Evolutionary conservation across 176 grass and related monocot genomes (phyloP), one percentile per base, ranked within the genome.

Genomic region (Puya raimondii): DNA sequence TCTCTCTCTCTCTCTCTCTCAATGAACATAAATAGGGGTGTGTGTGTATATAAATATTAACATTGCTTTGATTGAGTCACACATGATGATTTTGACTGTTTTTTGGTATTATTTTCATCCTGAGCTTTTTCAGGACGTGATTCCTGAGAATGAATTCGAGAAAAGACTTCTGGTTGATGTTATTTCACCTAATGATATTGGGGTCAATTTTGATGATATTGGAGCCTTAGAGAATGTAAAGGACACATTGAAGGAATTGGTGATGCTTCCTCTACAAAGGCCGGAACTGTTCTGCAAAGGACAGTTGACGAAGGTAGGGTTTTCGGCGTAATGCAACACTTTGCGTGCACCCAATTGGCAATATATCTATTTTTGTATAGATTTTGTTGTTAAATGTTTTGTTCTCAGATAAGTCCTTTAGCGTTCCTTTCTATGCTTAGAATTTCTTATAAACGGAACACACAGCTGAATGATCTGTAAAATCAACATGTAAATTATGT

Each of bases 301-400:
- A 64, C 95, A 99, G 70, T 73, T 99, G 72, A 99, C 95, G 11
- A 99, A 99, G 95, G 95, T 99, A 76, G 2, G 25, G 73, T 10
- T 61, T 61, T 17, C 14, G 3, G 17, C 56, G 22, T 61, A 42
- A 42, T 42, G 33, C 33, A 42, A 42, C 33, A 42, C 5, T 42
- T 23, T 42, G 33, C 4, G 6, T 42, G 33, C 33, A 5, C 33
- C 33, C 33, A 42, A 42, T 6, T 5, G 33, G 33, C 33, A 42
- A 61, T 61, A 7, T 42, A 42, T 61, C 56, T 61, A 4, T 20
- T 61, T 20, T 18, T 61, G 56, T 16, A 61, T 61, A 20, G 5
- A 61, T 61, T 61, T 61, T 61, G 1, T 42, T 20, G 2, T 61
- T 42, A 5, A 7, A 42, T 7, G 33, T 42, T 42, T 42, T 42